These are phyloP conservation scores for Penicillium roqueforti DNA, from an alignment of 495 filamentous ascomycete genomes.

Conservation along the genomic window DNA sequence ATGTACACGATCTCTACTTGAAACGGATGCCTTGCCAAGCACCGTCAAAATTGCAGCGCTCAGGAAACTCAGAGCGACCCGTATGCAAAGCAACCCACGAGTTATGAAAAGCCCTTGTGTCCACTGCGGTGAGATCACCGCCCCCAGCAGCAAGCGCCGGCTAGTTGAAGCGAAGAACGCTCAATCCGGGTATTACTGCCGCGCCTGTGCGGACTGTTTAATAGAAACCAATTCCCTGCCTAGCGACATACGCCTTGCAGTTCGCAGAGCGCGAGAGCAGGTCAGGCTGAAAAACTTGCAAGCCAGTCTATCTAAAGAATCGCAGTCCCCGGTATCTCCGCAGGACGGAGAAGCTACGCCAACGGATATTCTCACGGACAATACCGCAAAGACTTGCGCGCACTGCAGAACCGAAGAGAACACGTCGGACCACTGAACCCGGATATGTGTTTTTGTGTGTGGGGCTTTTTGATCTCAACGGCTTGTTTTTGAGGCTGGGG, in stretches of 20 bases:
- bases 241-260: not conserved
- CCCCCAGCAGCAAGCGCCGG: conserved; percentile 4
- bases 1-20: not conserved
- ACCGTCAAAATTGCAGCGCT: not conserved
- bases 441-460: not conserved
- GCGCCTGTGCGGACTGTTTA: not conserved
- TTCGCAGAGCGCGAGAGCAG: conserved; percentile 1
- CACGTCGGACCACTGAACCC: not conserved
- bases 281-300: not conserved
- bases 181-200: conserved; percentile 4
- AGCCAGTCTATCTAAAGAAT: not conserved
- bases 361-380: not conserved
- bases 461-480: not conserved
- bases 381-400: not conserved
- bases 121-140: conserved; percentile 4
- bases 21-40: not conserved
- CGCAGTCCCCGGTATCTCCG: not conserved
- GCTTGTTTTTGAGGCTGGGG: not conserved
- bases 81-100: not conserved
- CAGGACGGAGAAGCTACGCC: not conserved
- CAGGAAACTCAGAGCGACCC: not conserved
- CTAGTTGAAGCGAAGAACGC: conserved; percentile 1
- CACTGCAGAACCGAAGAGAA: not conserved
- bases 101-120: not conserved
- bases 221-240: not conserved